Evolutionary conservation across 305 asterid species (phyloP).

Genomic region (Petunia hybrid): DNA sequence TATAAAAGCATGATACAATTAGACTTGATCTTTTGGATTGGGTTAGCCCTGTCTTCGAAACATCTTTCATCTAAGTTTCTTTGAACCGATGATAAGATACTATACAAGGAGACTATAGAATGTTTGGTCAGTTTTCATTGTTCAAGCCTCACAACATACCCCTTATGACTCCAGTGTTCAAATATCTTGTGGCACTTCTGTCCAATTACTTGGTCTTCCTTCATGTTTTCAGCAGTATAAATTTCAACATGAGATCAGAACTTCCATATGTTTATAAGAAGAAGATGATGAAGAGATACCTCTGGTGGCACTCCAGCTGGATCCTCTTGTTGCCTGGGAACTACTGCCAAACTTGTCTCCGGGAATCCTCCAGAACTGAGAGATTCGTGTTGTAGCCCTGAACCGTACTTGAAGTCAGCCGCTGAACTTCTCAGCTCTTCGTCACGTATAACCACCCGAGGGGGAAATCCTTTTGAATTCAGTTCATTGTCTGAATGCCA

Average conservation of each 20-base stretch:
- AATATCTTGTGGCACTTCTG: neutral
- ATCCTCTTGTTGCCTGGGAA: constrained; percentile 64
- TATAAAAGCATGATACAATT: no score
- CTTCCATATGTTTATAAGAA: neutral
- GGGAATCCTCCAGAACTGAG: constrained; percentile 48
- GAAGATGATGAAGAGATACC: constrained; percentile 51
- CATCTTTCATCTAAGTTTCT: no score
- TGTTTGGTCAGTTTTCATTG: no score
- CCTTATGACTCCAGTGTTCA: neutral
- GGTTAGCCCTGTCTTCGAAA: no score
- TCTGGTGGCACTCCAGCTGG: constrained; percentile 83
- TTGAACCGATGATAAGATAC: no score
- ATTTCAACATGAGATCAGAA: constrained; percentile 1
- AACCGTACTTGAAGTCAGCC: constrained; percentile 49
- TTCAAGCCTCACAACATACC: no score
- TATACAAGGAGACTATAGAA: no score
- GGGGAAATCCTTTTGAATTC: constrained; percentile 63
- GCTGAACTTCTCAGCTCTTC: constrained; percentile 53
- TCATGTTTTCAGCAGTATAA: neutral
- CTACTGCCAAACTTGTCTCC: constrained; percentile 57
- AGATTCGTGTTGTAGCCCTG: constrained; percentile 52
- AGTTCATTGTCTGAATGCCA: constrained; percentile 77
- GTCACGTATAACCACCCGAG: constrained; percentile 56
- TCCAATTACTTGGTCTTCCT: constrained; percentile 6
- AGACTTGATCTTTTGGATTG: no score